A percentile compares a stretch with the other conserved stretches of the same genome.
Evolutionary conservation across 257 asterid species (phyloP).

Genomic region (Buddleja alternifolia): DNA sequence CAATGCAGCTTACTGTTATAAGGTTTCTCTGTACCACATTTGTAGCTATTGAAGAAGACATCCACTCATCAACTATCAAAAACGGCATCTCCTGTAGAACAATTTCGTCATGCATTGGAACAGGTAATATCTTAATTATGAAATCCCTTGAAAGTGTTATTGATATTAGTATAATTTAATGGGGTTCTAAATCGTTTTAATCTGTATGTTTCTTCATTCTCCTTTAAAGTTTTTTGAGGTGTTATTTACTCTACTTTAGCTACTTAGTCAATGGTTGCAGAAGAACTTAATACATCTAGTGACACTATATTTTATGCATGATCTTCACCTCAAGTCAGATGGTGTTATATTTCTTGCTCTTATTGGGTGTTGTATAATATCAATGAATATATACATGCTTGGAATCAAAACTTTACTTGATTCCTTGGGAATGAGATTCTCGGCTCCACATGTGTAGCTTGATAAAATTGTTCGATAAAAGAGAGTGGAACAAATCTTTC

Average conservation of each 20-base stretch:
- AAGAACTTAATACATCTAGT: conserved; percentile 6
- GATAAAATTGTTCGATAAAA: too few species aligned
- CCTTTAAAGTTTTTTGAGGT: background rate
- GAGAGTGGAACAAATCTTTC: too few species aligned
- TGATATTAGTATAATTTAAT: background rate
- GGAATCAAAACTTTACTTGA: background rate
- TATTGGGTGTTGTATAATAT: background rate
- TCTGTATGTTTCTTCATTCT: conserved; percentile 9
- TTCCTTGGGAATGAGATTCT: too few species aligned
- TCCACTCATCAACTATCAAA: conserved; percentile 61
- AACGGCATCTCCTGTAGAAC: conserved; percentile 67
- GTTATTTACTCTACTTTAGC: background rate
- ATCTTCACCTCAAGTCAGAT: background rate
- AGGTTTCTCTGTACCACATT: conserved; percentile 65
- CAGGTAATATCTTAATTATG: conserved; percentile 51
- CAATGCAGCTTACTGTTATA: conserved; percentile 64
- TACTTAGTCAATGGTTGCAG: conserved; percentile 11
- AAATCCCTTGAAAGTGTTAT: conserved; percentile 5
- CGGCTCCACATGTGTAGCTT: too few species aligned
- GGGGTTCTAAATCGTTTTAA: background rate
- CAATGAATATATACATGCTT: background rate
- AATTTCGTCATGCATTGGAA: conserved; percentile 66
- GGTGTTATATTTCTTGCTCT: conserved; percentile 1
- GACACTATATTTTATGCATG: conserved; percentile 6
- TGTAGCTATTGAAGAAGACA: conserved; percentile 83